A percentile compares a stretch with the other conserved stretches of the same genome.
Conservation (phyloP, 2,329 filamentous ascomycete species). For the Remersonia thermophila region DNA sequence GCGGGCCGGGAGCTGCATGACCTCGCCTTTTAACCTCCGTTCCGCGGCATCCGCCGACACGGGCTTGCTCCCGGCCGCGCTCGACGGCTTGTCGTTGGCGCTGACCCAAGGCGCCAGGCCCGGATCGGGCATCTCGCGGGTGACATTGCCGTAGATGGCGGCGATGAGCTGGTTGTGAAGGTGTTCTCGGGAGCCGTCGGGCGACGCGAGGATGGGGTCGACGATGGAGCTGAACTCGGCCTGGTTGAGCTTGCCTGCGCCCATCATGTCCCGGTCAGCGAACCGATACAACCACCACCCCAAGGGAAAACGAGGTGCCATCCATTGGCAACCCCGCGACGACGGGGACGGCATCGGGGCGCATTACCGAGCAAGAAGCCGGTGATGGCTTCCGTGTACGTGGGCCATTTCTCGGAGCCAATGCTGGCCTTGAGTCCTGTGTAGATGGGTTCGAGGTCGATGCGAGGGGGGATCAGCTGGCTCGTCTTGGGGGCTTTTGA, state of each 20-base stretch:
- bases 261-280: too few species aligned
- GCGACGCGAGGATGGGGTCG: constrained; percentile 46
- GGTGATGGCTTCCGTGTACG: constrained; percentile 51
- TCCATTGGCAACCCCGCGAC: constrained; percentile 1
- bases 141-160: constrained; percentile 57
- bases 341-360: background rate
- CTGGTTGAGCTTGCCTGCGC: constrained; percentile 49
- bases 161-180: constrained; percentile 57
- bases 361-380: constrained; percentile 50
- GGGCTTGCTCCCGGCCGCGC: constrained; percentile 46
- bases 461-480: constrained; percentile 51
- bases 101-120: constrained; percentile 60
- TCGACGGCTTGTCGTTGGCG: constrained; percentile 54
- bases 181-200: constrained; percentile 47
- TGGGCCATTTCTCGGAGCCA: constrained; percentile 48
- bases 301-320: too few species aligned
- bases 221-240: constrained; percentile 46
- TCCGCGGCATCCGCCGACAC: constrained; percentile 54
- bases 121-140: constrained; percentile 54
- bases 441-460: constrained; percentile 56
- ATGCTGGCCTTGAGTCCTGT: constrained; percentile 47
- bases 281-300: too few species aligned
- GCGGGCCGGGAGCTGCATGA: constrained; percentile 57
- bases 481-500: constrained; percentile 46
- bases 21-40: constrained; percentile 52